Base-by-base conservation (phyloP, 2,329 filamentous ascomycete species). In the Pyrenophora tritici-repentis region DNA sequence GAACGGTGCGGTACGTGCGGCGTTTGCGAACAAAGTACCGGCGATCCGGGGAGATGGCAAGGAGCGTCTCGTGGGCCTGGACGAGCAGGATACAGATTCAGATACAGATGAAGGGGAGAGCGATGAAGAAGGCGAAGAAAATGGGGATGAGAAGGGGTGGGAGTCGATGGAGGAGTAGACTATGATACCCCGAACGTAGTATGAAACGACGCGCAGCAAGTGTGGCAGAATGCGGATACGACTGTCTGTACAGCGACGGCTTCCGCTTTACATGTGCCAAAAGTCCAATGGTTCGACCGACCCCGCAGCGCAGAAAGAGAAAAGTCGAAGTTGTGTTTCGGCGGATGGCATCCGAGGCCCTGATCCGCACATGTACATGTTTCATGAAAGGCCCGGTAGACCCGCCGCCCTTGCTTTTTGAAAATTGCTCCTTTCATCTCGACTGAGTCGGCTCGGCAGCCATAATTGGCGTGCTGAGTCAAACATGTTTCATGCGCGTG, bases 1-100 rank as follows among this genome's bases (percentile, higher is more conserved):
- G 50, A 99, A 99, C 72, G 85, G 84, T 12, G 88, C 89, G 20
- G 91, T 99, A 26, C 85, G 94, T 51, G 83, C 88, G 57, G 87
- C 88, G 1, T 99, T 99, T 77, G 91, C 89, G 31, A 84, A 79
- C 66, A 86, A 85, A 50, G 81, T 93, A 50, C 70, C 84, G 31
- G 76, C 80, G 55, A 76, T 80, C 6, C 84, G 84, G 41, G 85
- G 80, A 13, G 83, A 85, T 39, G 84, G 86, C 18, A 78, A 82
- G 70, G 93, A 99, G 75, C 84, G 90, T 50, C 78, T 94, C 40
- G 84, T 97, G 4, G 89, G 87, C 1, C 80, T 96, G 40, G 81
- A 83, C 31, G 83, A 86, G 38, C 76, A 80, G 58, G 80, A 83
- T 56, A 88, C 86, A 59, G 87, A 88, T 57, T 84, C 83, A 42